Evolutionary conservation across 192 early-diverging fungal genomes (phyloP).

Genomic region (Lobosporangium transversale): DNA sequence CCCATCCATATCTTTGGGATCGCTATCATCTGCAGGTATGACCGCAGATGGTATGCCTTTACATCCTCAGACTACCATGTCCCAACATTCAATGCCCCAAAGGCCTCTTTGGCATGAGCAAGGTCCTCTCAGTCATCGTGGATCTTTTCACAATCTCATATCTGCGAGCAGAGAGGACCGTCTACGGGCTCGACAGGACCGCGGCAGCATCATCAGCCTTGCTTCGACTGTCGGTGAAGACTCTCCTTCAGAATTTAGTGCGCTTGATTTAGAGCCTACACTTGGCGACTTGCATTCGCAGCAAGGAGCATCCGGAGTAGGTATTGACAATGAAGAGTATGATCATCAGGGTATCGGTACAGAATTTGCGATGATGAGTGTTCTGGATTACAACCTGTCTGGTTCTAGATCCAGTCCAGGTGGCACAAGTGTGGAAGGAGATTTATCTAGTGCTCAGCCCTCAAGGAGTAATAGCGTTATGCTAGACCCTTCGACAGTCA

Average conservation of each 20-base stretch:
- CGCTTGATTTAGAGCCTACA: slow-evolving; percentile 25
- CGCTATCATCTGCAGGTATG: neutral
- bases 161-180: slow-evolving; percentile 30
- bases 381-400: slow-evolving; percentile 34
- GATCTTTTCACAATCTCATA: slow-evolving; percentile 36
- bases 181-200: slow-evolving; percentile 36
- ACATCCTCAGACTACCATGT: slow-evolving; percentile 17
- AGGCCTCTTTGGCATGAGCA: slow-evolving; percentile 43
- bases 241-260: slow-evolving; percentile 45
- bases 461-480: slow-evolving; percentile 49
- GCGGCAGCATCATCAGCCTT: slow-evolving; percentile 51
- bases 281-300: slow-evolving; percentile 29
- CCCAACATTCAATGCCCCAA: slow-evolving; percentile 13
- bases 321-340: slow-evolving; percentile 34
- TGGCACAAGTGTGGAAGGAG: slow-evolving; percentile 24
- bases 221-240: slow-evolving; percentile 47
- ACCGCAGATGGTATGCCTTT: neutral
- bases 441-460: slow-evolving; percentile 30
- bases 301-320: slow-evolving; percentile 18
- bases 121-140: slow-evolving; percentile 33
- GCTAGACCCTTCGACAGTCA: slow-evolving; percentile 25
- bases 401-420: slow-evolving; percentile 36
- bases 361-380: slow-evolving; percentile 46
- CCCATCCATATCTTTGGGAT: neutral
- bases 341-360: slow-evolving; percentile 48